Conservation (phyloP, 2,329 filamentous ascomycete genomes). For the Ampelomyces quisqualis region DNA sequence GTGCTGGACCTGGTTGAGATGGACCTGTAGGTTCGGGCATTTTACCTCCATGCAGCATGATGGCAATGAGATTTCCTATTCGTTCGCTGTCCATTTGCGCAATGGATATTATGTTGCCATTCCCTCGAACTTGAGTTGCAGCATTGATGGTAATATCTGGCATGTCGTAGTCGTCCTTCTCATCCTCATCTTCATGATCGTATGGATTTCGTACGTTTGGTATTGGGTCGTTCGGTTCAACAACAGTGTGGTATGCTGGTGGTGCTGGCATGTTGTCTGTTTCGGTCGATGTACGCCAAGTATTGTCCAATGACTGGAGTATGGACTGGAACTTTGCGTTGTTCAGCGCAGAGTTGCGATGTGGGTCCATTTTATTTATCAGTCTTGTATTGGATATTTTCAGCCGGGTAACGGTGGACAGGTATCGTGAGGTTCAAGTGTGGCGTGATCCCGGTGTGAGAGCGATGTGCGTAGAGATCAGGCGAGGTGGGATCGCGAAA, state of each 20-base stretch:
- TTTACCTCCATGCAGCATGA: conserved; percentile 20
- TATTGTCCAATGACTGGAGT: conserved; percentile 4
- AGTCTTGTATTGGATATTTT: conserved; percentile 7
- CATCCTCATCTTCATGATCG: conserved; percentile 19
- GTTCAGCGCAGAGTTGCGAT: conserved; percentile 18
- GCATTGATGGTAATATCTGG: conserved; percentile 41
- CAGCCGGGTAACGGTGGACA: conserved; percentile 1
- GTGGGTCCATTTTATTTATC: conserved; percentile 25
- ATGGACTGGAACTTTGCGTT: conserved; percentile 24
- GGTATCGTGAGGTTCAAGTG: conserved; percentile 16
- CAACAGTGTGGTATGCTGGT: conserved; percentile 35
- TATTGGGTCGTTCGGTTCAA: conserved; percentile 22
- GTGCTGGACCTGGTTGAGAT: conserved; percentile 2
- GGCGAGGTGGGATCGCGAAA: conserved; percentile 21
- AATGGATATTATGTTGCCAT: conserved; percentile 39
- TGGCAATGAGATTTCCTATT: conserved; percentile 30
- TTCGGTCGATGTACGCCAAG: conserved; percentile 1
- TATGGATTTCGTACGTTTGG: conserved; percentile 25
- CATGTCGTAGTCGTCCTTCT: conserved; percentile 21
- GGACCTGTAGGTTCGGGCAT: conserved; percentile 4
- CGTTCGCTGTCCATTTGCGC: conserved; percentile 33
- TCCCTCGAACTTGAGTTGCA: conserved; percentile 36
- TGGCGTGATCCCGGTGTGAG: conserved; percentile 40
- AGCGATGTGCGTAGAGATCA: conserved; percentile 29
- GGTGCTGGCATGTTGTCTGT: conserved; percentile 27